These are phyloP conservation scores for Nemania abortiva DNA, from an alignment of 2,329 filamentous ascomycete species.

Conservation along the genomic window DNA sequence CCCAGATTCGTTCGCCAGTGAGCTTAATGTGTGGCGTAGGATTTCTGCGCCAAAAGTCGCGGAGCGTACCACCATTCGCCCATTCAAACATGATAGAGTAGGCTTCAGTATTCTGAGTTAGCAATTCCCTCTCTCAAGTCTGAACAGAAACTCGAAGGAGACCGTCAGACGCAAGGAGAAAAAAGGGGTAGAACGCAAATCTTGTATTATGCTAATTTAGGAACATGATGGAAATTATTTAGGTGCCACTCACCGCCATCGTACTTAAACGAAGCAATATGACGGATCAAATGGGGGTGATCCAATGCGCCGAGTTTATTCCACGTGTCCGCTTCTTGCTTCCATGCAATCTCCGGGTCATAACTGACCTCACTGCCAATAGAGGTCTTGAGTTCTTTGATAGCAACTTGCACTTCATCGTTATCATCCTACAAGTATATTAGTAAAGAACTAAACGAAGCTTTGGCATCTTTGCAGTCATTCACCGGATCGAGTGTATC, in stretches of 20 bases:
- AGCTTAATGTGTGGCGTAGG: constrained; percentile 3
- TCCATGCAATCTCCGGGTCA: constrained; percentile 13
- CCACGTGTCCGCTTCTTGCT: constrained; percentile 15
- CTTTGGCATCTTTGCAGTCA: background rate
- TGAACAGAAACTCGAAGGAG: no score
- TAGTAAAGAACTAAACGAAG: background rate
- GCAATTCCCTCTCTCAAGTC: background rate
- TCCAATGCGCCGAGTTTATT: constrained; percentile 53
- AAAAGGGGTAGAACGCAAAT: no score
- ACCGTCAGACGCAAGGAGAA: no score
- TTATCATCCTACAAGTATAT: background rate
- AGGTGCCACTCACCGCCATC: constrained; percentile 8
- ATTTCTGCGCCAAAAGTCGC: constrained; percentile 35
- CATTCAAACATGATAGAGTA: constrained; percentile 42
- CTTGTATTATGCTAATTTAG: background rate
- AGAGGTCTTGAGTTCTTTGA: constrained; percentile 17
- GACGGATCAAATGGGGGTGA: constrained; percentile 27
- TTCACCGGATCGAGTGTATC: constrained; percentile 8
- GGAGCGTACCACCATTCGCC: constrained; percentile 41
- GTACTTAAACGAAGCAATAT: constrained; percentile 33
- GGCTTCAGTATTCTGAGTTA: constrained; percentile 2
- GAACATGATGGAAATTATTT: background rate
- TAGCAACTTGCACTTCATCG: constrained; percentile 1
- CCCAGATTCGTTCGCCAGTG: background rate
- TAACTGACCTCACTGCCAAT: background rate